Evolutionary conservation across 1,284 basidiomycete genomes (phyloP).

Genomic region (Malassezia equina): DNA sequence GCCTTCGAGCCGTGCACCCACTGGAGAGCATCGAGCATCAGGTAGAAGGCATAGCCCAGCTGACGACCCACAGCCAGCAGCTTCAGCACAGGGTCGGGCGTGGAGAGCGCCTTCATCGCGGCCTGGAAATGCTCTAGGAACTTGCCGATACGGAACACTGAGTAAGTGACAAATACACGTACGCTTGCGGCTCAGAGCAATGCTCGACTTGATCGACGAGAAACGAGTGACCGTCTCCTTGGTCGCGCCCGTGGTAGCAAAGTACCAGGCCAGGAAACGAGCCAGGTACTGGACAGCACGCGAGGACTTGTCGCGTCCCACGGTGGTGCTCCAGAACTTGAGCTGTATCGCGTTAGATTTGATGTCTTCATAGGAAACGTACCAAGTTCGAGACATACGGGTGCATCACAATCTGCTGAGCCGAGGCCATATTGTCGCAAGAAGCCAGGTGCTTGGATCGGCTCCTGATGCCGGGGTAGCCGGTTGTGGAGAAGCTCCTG

Average conservation of each 20-base stretch:
- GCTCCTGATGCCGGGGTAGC: not conserved
- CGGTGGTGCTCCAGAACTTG: slow-evolving; percentile 48
- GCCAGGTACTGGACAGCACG: slow-evolving; percentile 84
- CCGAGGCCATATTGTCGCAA: slow-evolving; percentile 32
- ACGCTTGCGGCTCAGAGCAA: slow-evolving; percentile 50
- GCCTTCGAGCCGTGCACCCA: slow-evolving; percentile 45
- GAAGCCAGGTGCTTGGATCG: not conserved
- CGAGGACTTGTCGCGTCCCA: slow-evolving; percentile 59
- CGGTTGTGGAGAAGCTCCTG: not conserved
- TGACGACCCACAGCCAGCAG: slow-evolving; percentile 73
- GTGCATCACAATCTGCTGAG: slow-evolving; percentile 46
- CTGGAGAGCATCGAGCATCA: slow-evolving; percentile 50
- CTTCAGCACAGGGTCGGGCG: slow-evolving; percentile 62
- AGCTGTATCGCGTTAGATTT: slow-evolving; percentile 19
- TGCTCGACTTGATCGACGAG: slow-evolving; percentile 49
- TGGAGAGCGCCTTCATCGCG: slow-evolving; percentile 64
- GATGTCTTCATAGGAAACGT: not conserved
- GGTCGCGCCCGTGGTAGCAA: slow-evolving; percentile 48
- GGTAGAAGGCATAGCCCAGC: slow-evolving; percentile 80
- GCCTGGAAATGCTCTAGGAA: slow-evolving; percentile 89
- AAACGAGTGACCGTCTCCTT: slow-evolving; percentile 50
- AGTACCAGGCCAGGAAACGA: slow-evolving; percentile 75
- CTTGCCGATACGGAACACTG: slow-evolving; percentile 86
- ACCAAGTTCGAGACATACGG: slow-evolving; percentile 43
- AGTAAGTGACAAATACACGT: slow-evolving; percentile 7